These are phyloP conservation scores for Hymenoscyphus albidus DNA, from an alignment of 2,329 filamentous ascomycete genomes.

Conservation along the genomic window DNA sequence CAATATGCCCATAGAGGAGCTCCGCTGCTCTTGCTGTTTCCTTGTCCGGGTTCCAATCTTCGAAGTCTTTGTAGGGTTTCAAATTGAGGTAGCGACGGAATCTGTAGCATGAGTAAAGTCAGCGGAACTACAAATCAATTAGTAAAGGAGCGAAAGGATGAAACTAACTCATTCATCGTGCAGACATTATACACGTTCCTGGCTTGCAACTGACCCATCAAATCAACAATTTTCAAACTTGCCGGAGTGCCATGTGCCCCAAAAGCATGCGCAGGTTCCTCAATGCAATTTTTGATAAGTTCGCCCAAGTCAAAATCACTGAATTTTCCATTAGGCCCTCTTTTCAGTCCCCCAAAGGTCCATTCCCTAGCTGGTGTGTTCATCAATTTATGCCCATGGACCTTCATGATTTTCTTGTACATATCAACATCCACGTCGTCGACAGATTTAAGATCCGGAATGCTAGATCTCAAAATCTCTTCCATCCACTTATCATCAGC, in stretches of 20 bases:
- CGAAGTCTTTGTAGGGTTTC: slow-evolving; percentile 45
- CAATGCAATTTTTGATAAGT: slow-evolving; percentile 44
- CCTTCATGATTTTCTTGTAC: slow-evolving; percentile 42
- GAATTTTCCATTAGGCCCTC: slow-evolving; percentile 41
- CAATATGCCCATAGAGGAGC: slow-evolving; percentile 48
- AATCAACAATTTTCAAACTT: slow-evolving; percentile 44
- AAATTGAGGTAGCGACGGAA: slow-evolving; percentile 51
- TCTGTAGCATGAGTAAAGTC: slow-evolving; percentile 29
- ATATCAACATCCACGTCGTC: slow-evolving; percentile 42
- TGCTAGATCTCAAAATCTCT: slow-evolving; percentile 33
- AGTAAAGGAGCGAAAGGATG: neutral
- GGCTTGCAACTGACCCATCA: slow-evolving; percentile 46
- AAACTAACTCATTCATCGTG: slow-evolving; percentile 46
- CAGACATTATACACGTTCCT: slow-evolving; percentile 46
- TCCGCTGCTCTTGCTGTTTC: slow-evolving; percentile 42
- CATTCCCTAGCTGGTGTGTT: slow-evolving; percentile 36
- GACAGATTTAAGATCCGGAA: slow-evolving; percentile 40
- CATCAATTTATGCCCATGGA: slow-evolving; percentile 37
- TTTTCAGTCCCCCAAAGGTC: slow-evolving; percentile 42
- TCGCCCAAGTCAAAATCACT: slow-evolving; percentile 43
- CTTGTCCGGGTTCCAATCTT: slow-evolving; percentile 49
- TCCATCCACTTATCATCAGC: slow-evolving; percentile 46
- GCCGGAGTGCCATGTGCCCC: slow-evolving; percentile 47
- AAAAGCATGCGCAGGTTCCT: slow-evolving; percentile 48
- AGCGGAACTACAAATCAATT: neutral